Evolutionary conservation across 208 protist species (phyloP).

Genomic region (Crithidia acanthocephali): DNA sequence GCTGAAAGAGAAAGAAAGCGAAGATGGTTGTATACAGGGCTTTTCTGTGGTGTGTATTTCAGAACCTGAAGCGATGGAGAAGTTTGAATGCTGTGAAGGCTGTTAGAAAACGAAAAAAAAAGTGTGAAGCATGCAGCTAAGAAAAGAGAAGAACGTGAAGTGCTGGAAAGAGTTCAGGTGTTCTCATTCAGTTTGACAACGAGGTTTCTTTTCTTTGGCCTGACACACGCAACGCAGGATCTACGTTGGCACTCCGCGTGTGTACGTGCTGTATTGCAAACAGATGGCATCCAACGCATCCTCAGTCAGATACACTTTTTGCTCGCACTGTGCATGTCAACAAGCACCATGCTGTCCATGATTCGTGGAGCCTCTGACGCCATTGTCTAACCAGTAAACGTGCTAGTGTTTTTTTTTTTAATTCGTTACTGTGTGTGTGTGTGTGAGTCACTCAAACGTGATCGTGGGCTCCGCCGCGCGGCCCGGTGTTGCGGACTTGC

Average conservation of each 20-base stretch:
- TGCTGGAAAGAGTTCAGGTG: not conserved
- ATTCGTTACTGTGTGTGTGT: not conserved
- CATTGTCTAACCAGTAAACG: too few relatives aligned
- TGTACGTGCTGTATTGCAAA: too few relatives aligned
- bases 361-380: not conserved
- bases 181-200: too few relatives aligned
- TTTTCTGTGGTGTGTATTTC: too few relatives aligned
- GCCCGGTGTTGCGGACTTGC: not conserved
- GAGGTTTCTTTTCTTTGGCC: too few relatives aligned
- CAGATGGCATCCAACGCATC: too few relatives aligned
- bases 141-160: not conserved
- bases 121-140: not conserved
- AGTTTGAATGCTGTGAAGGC: not conserved
- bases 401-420: not conserved
- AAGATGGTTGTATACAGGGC: too few relatives aligned
- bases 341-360: too few relatives aligned
- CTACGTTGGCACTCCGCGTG: too few relatives aligned
- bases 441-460: slow-evolving; percentile 39
- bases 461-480: slow-evolving; percentile 43
- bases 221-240: too few relatives aligned
- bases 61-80: not conserved
- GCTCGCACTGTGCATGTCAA: too few relatives aligned
- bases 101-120: not conserved
- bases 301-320: too few relatives aligned
- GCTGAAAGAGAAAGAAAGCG: not conserved